A percentile compares a stretch with the other conserved stretches of the same genome.
Conservation (phyloP, 208 protist species). For the Leishmania tropica region DNA sequence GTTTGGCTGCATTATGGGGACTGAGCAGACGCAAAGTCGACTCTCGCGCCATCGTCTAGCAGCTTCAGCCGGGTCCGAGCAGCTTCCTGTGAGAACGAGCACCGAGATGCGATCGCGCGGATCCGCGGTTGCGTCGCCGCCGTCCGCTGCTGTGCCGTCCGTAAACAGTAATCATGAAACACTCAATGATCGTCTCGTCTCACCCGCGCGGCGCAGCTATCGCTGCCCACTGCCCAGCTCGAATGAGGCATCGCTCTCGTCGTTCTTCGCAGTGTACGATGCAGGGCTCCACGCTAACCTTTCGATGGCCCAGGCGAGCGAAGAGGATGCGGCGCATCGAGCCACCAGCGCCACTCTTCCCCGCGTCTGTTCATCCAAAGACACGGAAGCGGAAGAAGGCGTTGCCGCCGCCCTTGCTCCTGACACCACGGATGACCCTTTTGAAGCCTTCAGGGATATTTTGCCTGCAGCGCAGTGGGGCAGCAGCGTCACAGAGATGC, state of each 20-base stretch:
- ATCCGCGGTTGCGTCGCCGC: not conserved
- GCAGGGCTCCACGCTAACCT: not conserved
- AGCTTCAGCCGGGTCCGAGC: not conserved
- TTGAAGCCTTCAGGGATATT: not conserved
- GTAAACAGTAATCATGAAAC: not conserved
- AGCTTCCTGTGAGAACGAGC: too few relatives aligned
- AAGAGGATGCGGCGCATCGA: not conserved
- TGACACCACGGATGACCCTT: not conserved
- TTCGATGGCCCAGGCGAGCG: not conserved
- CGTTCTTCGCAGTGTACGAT: not conserved
- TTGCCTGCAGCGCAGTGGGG: not conserved
- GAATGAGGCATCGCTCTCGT: conserved; percentile 1
- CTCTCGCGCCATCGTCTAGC: conserved; percentile 3
- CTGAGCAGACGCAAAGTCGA: not conserved
- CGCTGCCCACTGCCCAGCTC: not conserved
- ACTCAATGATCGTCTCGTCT: not conserved
- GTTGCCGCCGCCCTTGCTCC: not conserved
- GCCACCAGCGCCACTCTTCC: not conserved
- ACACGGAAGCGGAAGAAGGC: not conserved
- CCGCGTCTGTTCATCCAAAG: not conserved
- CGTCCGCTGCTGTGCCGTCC: too few relatives aligned
- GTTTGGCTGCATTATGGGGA: not conserved
- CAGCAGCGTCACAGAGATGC: not conserved
- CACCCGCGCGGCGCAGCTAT: not conserved
- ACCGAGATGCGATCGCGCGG: not conserved